Percentiles rank a stretch among this genome's conserved stretches.
phyloP scores from a whole-genome alignment of 495 filamentous ascomycete genomes.

The Copromyces sp. region DNA sequence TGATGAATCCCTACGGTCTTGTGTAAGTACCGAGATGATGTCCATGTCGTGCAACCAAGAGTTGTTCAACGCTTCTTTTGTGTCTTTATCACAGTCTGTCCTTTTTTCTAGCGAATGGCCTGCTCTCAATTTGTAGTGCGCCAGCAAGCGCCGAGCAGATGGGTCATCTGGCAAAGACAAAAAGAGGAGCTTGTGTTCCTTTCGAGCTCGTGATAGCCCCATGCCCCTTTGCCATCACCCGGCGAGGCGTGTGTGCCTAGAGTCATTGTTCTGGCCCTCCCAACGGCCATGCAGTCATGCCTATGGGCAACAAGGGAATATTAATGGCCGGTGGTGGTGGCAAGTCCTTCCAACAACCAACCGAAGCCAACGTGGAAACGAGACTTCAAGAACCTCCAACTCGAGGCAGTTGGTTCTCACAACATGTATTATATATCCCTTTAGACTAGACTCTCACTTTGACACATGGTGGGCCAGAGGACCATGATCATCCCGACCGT shows the following conservation, averaged over 20 bases:
- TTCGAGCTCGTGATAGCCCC: background rate
- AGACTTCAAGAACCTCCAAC: background rate
- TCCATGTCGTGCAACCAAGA: background rate
- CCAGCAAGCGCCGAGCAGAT: background rate
- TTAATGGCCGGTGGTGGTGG: background rate
- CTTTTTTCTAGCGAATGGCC: background rate
- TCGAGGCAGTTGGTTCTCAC: background rate
- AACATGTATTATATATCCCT: background rate
- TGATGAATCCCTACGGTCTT: background rate
- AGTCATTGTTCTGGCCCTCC: background rate
- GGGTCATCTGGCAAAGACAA: background rate
- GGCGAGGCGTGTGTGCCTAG: background rate
- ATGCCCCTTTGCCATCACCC: background rate
- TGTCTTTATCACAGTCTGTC: background rate
- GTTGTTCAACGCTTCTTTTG: background rate
- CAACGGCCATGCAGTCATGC: background rate
- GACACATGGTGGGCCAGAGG: background rate
- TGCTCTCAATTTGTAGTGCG: background rate
- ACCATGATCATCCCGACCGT: background rate
- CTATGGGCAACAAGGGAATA: background rate
- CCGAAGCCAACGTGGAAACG: background rate
- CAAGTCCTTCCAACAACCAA: background rate
- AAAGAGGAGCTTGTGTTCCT: background rate
- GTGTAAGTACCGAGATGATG: background rate
- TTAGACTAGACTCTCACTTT: background rate